Percentiles rank a stretch among this genome's conserved stretches.
These are phyloP conservation scores for Acanthamoeba castellanii DNA, from an alignment of 208 protist genomes.

Conservation along the genomic window DNA sequence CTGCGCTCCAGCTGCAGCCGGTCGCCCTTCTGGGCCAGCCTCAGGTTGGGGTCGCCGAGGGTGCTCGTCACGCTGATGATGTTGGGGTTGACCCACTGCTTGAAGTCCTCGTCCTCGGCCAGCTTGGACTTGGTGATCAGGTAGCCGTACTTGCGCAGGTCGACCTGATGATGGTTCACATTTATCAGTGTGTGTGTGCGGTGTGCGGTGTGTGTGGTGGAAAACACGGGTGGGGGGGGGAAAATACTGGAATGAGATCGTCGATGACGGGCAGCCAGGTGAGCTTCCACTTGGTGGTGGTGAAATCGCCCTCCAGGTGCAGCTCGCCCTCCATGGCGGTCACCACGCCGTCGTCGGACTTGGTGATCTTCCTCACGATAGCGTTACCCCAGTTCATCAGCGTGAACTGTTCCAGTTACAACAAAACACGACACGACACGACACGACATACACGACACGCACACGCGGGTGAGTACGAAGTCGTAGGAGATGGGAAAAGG, in stretches of 20 bases:
- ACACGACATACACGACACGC: neutral
- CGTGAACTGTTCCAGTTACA: slow-evolving; percentile 92
- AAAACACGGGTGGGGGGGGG: too few species aligned
- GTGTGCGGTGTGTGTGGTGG: too few species aligned
- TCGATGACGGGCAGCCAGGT: slow-evolving; percentile 94
- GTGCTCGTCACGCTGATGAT: slow-evolving; percentile 84
- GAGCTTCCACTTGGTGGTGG: slow-evolving; percentile 98
- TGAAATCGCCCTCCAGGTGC: slow-evolving; percentile 96
- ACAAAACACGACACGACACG: too few species aligned
- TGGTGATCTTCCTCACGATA: slow-evolving; percentile 88
- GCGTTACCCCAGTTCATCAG: slow-evolving; percentile 99
- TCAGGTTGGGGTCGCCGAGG: slow-evolving; percentile 93
- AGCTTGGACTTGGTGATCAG: slow-evolving; percentile 97
- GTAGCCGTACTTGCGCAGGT: slow-evolving; percentile 96
- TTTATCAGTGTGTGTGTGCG: too few species aligned
- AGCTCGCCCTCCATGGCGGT: slow-evolving; percentile 83
- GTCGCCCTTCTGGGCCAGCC: slow-evolving; percentile 93
- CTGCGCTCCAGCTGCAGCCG: slow-evolving; percentile 96
- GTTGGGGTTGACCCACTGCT: slow-evolving; percentile 93
- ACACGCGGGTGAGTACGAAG: neutral
- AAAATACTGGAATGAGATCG: slow-evolving; percentile 1
- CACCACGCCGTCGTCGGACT: slow-evolving; percentile 63
- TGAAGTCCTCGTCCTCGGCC: slow-evolving; percentile 95
- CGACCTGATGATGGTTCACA: slow-evolving; percentile 85
- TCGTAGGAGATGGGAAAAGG: neutral